A percentile compares a stretch with the other conserved stretches of the same genome.
These are phyloP conservation scores for Dovyalis caffra DNA, from an alignment of 345 rosid genomes.

Conservation along the genomic window DNA sequence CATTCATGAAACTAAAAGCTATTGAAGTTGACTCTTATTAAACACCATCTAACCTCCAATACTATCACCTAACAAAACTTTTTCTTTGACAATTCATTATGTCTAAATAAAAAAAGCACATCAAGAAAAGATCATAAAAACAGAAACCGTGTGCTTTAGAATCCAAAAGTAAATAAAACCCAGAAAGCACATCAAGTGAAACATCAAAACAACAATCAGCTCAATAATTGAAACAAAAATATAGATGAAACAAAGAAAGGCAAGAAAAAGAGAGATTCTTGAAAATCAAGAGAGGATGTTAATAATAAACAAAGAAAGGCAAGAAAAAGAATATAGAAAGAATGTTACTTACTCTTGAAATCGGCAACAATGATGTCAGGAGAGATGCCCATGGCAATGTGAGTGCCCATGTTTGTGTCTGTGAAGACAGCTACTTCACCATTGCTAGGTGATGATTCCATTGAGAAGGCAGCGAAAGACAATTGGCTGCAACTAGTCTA, in stretches of 20 bases:
- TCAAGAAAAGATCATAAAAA: not conserved
- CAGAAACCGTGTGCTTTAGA: not conserved
- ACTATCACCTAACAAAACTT: not conserved
- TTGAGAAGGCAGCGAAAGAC: not conserved
- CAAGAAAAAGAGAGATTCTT: too few relatives aligned
- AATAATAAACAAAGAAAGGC: not conserved
- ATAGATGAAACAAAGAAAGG: not conserved
- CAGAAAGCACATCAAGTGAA: not conserved
- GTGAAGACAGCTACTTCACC: slow-evolving; percentile 50
- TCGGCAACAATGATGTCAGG: slow-evolving; percentile 42
- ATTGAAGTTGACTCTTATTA: not conserved
- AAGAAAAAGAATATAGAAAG: not conserved
- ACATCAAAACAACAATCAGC: too few relatives aligned
- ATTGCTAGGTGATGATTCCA: not conserved
- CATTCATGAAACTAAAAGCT: not conserved
- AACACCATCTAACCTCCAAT: not conserved
- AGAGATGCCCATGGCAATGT: slow-evolving; percentile 50
- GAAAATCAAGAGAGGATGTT: not conserved
- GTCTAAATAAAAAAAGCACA: not conserved
- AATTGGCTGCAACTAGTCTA: not conserved
- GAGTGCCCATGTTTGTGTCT: slow-evolving; percentile 60
- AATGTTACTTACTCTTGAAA: slow-evolving; percentile 58
- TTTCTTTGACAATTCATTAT: not conserved
- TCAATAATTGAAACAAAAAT: too few relatives aligned
- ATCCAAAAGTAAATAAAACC: not conserved